Base-by-base conservation (phyloP, 2,329 filamentous ascomycete species). In the Fulvia fulva region DNA sequence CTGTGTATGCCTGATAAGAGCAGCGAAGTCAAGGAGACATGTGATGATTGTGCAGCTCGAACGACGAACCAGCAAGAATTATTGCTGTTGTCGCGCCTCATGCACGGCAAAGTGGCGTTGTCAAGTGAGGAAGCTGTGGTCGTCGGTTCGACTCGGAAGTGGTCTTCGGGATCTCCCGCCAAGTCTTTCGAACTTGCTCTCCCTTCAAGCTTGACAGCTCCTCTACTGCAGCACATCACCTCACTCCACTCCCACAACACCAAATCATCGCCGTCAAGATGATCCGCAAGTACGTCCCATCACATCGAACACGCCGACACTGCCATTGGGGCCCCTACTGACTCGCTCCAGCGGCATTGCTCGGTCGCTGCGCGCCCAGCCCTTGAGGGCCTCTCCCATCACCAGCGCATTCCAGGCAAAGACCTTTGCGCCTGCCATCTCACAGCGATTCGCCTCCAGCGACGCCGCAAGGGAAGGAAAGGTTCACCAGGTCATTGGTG, bases 401-500 rank as follows among this genome's bases (percentile, higher is more conserved):
- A 57, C 34, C 28, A 46, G 78, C 74, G 79, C 82, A 68, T 79
- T 84, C 75, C 79, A 82, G 71, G 78, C 81, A 70, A 81, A 79
- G 76, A 80, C 78, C 76, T 79, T 81, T 74, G 75, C 81, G 60
- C 83, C 84, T 66, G 81, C 82, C 66, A 74, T 87, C 64, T 75
- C 79, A 69, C 79, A 85, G 70, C 80, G 86, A 70, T 85, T 83
- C 74, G 85, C 86, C 70, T 83, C 79, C 74, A 82, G 83, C 67
- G 81, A 84, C 67, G 73, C 80, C 58, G 70, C 73, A 57, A 77
- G 78, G 68, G 76, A 81, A 76, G 87, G 87, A 75, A 87, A 83
- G 79, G 82, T 86, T 75, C 81, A 85, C 76, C 81, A 91, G 82
- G 92, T 97, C 79, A 97, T 97, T 82, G 92, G 94, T 89, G 93